phyloP scores from a whole-genome alignment of 768 basidiomycete species.

The Dictyophora rubrovolvata region DNA sequence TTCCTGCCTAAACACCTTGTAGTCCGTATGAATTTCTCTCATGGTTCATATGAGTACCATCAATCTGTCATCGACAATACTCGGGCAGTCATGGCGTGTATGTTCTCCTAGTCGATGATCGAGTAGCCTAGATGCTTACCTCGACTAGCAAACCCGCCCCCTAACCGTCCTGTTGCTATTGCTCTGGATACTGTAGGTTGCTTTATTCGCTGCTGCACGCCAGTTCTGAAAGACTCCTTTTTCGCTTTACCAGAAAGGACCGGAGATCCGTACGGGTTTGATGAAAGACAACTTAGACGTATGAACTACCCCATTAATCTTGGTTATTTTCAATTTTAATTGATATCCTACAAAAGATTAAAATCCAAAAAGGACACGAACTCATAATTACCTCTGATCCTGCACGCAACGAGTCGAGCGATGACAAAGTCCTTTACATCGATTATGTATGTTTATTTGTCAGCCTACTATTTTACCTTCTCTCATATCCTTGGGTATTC shows the following conservation, averaged over 20 bases:
- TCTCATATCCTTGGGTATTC: slow-evolving; percentile 7
- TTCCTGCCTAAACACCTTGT: slow-evolving; percentile 5
- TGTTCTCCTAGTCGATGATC: slow-evolving; percentile 17
- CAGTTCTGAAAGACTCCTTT: neutral
- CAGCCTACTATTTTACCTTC: neutral
- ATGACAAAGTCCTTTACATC: slow-evolving; percentile 78
- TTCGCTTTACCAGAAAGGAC: slow-evolving; percentile 69
- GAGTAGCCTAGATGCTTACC: slow-evolving; percentile 8
- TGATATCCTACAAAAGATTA: slow-evolving; percentile 40
- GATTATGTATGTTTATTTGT: slow-evolving; percentile 67
- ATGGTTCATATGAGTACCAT: slow-evolving; percentile 97
- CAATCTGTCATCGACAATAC: slow-evolving; percentile 99
- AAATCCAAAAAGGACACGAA: slow-evolving; percentile 85
- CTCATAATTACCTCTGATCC: slow-evolving; percentile 83
- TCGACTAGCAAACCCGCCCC: slow-evolving; percentile 36
- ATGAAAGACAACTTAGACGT: slow-evolving; percentile 85
- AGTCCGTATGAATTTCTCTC: slow-evolving; percentile 99
- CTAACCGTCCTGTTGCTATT: slow-evolving; percentile 91
- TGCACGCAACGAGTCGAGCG: slow-evolving; percentile 67
- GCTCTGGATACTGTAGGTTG: slow-evolving; percentile 86
- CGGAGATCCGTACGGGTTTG: slow-evolving; percentile 95
- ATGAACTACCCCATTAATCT: slow-evolving; percentile 22
- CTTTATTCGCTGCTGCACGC: neutral
- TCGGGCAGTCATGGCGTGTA: slow-evolving; percentile 72
- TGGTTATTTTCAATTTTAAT: neutral